Evolutionary conservation across 2,329 filamentous ascomycete genomes (phyloP).

Genomic region (Byssochlamys sp.): DNA sequence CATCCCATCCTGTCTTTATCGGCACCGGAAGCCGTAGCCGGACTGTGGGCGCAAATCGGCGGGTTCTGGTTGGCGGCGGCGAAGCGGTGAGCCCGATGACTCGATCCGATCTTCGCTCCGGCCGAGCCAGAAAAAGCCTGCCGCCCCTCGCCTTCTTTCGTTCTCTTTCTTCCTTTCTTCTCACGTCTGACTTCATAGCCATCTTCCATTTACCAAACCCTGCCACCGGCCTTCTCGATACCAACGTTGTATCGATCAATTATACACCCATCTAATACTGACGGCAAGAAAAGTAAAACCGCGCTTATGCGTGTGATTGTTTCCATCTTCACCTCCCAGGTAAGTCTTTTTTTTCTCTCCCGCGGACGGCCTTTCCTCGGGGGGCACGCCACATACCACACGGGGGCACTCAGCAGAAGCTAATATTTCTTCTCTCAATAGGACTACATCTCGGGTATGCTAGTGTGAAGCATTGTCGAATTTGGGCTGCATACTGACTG

Average conservation of each 20-base stretch:
- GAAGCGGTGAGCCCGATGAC: not conserved
- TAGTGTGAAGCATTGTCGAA: not conserved
- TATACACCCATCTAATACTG: slow-evolving; percentile 14
- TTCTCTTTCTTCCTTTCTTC: slow-evolving; percentile 7
- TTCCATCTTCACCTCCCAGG: slow-evolving; percentile 80
- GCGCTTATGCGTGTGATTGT: slow-evolving; percentile 78
- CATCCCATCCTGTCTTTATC: not conserved
- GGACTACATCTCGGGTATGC: slow-evolving; percentile 57
- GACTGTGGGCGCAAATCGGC: not conserved
- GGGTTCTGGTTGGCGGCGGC: not conserved
- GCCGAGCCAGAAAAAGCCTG: not conserved
- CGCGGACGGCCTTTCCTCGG: not conserved
- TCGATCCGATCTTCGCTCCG: not conserved
- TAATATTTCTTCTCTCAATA: slow-evolving; percentile 15
- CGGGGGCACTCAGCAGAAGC: not conserved
- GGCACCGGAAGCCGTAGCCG: not conserved
- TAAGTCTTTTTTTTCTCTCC: slow-evolving; percentile 32
- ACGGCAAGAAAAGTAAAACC: slow-evolving; percentile 33
- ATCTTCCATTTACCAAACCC: slow-evolving; percentile 7
- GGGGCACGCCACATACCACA: not conserved
- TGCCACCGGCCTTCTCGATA: not conserved
- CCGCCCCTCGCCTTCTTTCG: slow-evolving; percentile 4
- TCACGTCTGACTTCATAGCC: slow-evolving; percentile 17
- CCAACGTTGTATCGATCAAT: not conserved
- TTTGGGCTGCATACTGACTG: slow-evolving; percentile 14